Percentiles rank a stretch among this genome's conserved stretches.
Conservation (phyloP, 2,329 filamentous ascomycete species). For the Diaporthe batatas region DNA sequence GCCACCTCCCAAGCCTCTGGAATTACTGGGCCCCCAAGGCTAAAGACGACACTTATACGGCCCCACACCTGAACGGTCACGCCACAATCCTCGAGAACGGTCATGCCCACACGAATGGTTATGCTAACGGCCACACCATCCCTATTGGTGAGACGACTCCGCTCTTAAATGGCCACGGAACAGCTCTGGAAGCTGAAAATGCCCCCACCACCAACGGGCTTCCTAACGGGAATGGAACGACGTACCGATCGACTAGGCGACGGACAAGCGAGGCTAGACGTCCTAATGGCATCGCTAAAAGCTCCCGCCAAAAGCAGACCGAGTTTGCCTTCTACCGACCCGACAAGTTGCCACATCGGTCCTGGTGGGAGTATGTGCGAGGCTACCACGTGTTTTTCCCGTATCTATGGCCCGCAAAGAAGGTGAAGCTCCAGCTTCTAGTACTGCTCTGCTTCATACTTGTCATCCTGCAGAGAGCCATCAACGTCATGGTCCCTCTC, state of each 20-base stretch:
- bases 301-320: slow-evolving; percentile 58
- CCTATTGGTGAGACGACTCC: slow-evolving; percentile 70
- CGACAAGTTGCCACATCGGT: slow-evolving; percentile 85
- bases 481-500: slow-evolving; percentile 88
- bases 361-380: slow-evolving; percentile 95
- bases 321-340: slow-evolving; percentile 88
- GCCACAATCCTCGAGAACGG: slow-evolving; percentile 53
- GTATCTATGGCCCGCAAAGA: slow-evolving; percentile 94
- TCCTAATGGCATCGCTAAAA: slow-evolving; percentile 55
- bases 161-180: slow-evolving; percentile 65
- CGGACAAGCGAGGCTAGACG: slow-evolving; percentile 46
- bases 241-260: slow-evolving; percentile 46
- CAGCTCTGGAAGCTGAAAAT: slow-evolving; percentile 49
- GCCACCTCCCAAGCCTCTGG: slow-evolving; percentile 62
- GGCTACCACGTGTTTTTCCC: slow-evolving; percentile 96
- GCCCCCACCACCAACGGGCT: slow-evolving; percentile 44
- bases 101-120: slow-evolving; percentile 44
- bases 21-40: slow-evolving; percentile 58
- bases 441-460: slow-evolving; percentile 87
- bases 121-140: slow-evolving; percentile 48
- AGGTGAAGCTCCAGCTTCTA: slow-evolving; percentile 77
- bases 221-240: slow-evolving; percentile 48
- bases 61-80: slow-evolving; percentile 70
- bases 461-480: slow-evolving; percentile 81
- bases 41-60: slow-evolving; percentile 63